phyloP scores from a whole-genome alignment of 1,284 basidiomycete genomes.

The Anthracocystis setariae region DNA sequence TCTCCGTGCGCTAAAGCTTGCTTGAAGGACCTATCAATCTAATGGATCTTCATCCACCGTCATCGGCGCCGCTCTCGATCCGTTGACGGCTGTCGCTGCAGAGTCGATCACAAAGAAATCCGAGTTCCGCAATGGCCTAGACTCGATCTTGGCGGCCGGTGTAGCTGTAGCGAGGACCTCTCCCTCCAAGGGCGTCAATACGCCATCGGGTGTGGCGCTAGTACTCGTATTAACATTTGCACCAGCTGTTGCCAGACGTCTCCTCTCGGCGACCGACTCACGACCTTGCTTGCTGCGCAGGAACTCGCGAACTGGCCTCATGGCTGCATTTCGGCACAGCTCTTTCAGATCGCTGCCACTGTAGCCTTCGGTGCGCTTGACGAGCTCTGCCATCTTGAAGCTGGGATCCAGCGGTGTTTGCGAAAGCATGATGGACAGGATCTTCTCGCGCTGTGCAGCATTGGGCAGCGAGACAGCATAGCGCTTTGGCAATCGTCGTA shows the following conservation, averaged over 20 bases:
- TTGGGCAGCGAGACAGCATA: constrained; percentile 89
- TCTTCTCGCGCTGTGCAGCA: constrained; percentile 82
- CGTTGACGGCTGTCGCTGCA: constrained; percentile 43
- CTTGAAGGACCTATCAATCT: constrained; percentile 22
- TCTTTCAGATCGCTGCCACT: constrained; percentile 94
- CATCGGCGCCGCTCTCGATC: constrained; percentile 38
- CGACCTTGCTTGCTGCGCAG: constrained; percentile 59
- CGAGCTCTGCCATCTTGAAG: constrained; percentile 78
- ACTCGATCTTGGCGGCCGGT: constrained; percentile 44
- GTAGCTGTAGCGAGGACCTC: constrained; percentile 19
- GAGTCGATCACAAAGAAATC: constrained; percentile 64
- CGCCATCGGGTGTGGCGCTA: constrained; percentile 33
- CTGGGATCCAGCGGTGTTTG: constrained; percentile 72
- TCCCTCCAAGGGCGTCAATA: constrained; percentile 27
- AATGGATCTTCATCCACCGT: constrained; percentile 53
- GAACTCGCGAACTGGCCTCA: constrained; percentile 67
- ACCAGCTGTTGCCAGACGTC: constrained; percentile 27
- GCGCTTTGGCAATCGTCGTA: constrained; percentile 97
- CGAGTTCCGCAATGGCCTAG: constrained; percentile 58
- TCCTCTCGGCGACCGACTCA: constrained; percentile 45
- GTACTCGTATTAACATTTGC: constrained; percentile 23
- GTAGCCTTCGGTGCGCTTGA: constrained; percentile 78
- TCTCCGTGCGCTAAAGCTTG: too few species aligned
- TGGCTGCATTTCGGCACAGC: constrained; percentile 79
- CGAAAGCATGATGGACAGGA: constrained; percentile 79